Percentiles rank a stretch among this genome's conserved stretches.
These are phyloP conservation scores for Brachypodium distachyon DNA, from an alignment of 202 grass and related monocot genomes.

Conservation along the genomic window DNA sequence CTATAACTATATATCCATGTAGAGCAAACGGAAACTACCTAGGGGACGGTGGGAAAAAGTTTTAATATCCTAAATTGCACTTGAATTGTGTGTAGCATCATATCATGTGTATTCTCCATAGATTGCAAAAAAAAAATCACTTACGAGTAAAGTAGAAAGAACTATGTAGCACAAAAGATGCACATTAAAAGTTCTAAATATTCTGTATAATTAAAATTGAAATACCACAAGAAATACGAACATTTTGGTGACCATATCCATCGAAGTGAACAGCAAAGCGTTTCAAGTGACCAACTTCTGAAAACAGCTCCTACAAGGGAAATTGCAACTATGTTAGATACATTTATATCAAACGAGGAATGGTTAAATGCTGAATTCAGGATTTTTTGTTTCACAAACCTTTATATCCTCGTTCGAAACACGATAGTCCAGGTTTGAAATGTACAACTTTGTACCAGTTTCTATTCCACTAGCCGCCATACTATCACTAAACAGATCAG, in stretches of 20 bases:
- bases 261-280: conserved; percentile 77
- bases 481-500: conserved; percentile 76
- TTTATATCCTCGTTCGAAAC: conserved; percentile 84
- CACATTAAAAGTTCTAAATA: not conserved
- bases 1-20: not conserved
- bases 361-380: not conserved
- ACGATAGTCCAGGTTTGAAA: conserved; percentile 79
- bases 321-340: conserved; percentile 3
- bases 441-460: conserved; percentile 86
- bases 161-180: not conserved
- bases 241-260: conserved; percentile 75
- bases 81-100: no score
- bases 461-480: conserved; percentile 65
- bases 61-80: not conserved
- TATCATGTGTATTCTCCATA: not conserved
- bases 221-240: conserved; percentile 22
- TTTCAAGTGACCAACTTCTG: conserved; percentile 71
- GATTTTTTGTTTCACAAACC: conserved; percentile 33
- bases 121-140: not conserved
- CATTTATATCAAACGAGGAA: not conserved
- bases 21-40: not conserved
- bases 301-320: conserved; percentile 64
- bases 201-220: not conserved
- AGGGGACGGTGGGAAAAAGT: not conserved
- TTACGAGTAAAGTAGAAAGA: not conserved